Base-by-base conservation (phyloP, 495 filamentous ascomycete species). In the Aspergillus bertholletiae region DNA sequence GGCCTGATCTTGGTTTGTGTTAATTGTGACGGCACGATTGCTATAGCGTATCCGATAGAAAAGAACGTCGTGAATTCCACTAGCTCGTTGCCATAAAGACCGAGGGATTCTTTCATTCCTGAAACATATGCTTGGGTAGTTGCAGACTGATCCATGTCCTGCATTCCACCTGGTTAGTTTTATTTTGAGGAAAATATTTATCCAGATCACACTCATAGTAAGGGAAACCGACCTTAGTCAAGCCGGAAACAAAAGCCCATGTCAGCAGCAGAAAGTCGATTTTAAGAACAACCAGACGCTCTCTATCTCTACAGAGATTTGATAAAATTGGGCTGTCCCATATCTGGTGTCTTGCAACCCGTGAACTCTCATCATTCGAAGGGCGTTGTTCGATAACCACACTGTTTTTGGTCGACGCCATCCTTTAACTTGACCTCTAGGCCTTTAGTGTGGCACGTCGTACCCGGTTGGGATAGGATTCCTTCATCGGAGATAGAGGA, bases 1-100 rank as follows among this genome's bases (percentile, higher is more conserved):
- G 80, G 81, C 1, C 79, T 74, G 17, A 83, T 60, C 20, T 62
- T 56, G 5, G 74, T 77, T 41, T 82, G 56, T 32, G 81, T 70
- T 43, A 83, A 65, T 56, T 82, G 76, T 49, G 74, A 75, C 12
- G 80, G 81, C 26, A 84, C 71, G 59, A 81, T 70, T 21, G 79
- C 80, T 23, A 83, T 59, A n/a, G 83, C 72, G 58, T 82, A 79
- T 6, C 81, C 81, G 34, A 80, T 74, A 5, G 77, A 83, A 68
- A 74, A 85, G 40, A 65, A 75, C 3, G 75, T 78, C 20, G 65
- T 70, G 57, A 78, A 39, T 1, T 50, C 55, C 28, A 61, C 65
- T 7, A 67, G 52, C 57, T 85, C 67, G 18, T 75, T 80, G 15
- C 80, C 79, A 18, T 71, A 70, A 20, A 84, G 60, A 23, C 68